These are phyloP conservation scores for Pichia sp. DNA, from an alignment of 1,139 yeast genomes.

Conservation along the genomic window DNA sequence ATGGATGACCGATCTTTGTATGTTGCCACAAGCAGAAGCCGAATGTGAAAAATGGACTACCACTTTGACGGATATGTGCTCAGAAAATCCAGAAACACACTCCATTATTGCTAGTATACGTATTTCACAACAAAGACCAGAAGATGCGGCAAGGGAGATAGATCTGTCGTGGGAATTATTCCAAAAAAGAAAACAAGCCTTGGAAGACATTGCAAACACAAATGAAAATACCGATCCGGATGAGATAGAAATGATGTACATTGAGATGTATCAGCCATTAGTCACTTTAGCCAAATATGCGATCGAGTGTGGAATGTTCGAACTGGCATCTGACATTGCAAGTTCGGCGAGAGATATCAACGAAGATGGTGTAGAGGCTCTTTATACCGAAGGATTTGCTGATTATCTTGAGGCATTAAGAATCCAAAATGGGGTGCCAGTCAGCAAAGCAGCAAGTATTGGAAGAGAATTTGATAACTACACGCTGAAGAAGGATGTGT, in stretches of 20 bases:
- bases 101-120: constrained; percentile 81
- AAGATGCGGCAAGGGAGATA: constrained; percentile 72
- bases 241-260: constrained; percentile 42
- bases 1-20: constrained; percentile 98
- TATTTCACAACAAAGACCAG: constrained; percentile 75
- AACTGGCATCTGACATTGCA: constrained; percentile 58
- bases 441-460: constrained; percentile 29
- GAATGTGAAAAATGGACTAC: constrained; percentile 72
- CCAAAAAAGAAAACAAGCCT: constrained; percentile 43
- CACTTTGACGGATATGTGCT: constrained; percentile 60
- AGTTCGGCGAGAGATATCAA: constrained; percentile 67
- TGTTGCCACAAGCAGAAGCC: constrained; percentile 84
- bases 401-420: constrained; percentile 56
- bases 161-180: constrained; percentile 71
- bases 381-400: constrained; percentile 78
- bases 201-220: constrained; percentile 44
- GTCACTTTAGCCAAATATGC: constrained; percentile 68
- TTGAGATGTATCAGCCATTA: constrained; percentile 64
- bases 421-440: constrained; percentile 29
- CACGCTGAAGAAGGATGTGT: constrained; percentile 32
- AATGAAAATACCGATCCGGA: constrained; percentile 19
- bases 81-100: constrained; percentile 72
- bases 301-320: constrained; percentile 71
- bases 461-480: constrained; percentile 50
- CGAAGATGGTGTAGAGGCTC: constrained; percentile 76